A percentile compares a stretch with the other conserved stretches of the same genome.
Conservation (phyloP, 2,329 filamentous ascomycete genomes). For the Diaporthe sp. region DNA sequence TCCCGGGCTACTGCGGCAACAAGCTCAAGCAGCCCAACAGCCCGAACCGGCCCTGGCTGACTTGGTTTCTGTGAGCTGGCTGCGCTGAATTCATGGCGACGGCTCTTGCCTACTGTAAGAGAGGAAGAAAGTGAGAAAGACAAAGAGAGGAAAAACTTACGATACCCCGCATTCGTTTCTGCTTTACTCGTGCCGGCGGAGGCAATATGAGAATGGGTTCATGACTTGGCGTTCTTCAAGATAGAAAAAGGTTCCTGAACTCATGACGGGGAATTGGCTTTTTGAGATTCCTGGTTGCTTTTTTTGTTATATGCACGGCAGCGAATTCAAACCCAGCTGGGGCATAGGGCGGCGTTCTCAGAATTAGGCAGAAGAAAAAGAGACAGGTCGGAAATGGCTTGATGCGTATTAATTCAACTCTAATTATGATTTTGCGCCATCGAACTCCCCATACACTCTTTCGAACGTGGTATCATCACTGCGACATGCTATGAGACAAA, state of each 20-base stretch:
- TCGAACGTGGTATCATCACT: conserved; percentile 36
- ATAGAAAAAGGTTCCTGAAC: background rate
- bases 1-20: conserved; percentile 51
- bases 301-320: background rate
- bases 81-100: background rate
- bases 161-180: conserved; percentile 33
- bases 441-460: background rate
- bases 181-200: conserved; percentile 21
- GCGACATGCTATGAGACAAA: conserved; percentile 17
- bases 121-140: no score
- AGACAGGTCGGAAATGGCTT: background rate
- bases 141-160: background rate
- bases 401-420: conserved; percentile 20
- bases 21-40: conserved; percentile 53
- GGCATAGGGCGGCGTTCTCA: conserved; percentile 31
- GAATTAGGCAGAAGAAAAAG: background rate
- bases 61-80: conserved; percentile 48
- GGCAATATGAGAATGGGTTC: conserved; percentile 22
- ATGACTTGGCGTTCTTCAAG: conserved; percentile 27
- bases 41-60: conserved; percentile 47
- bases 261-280: background rate
- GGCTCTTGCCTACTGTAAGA: background rate
- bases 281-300: background rate
- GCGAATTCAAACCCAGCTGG: background rate
- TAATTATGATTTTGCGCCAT: conserved; percentile 11